A percentile compares a stretch with the other conserved stretches of the same genome.
phyloP scores from a whole-genome alignment of 495 filamentous ascomycete species.

The Pseudoneurospora amorphoporcata region DNA sequence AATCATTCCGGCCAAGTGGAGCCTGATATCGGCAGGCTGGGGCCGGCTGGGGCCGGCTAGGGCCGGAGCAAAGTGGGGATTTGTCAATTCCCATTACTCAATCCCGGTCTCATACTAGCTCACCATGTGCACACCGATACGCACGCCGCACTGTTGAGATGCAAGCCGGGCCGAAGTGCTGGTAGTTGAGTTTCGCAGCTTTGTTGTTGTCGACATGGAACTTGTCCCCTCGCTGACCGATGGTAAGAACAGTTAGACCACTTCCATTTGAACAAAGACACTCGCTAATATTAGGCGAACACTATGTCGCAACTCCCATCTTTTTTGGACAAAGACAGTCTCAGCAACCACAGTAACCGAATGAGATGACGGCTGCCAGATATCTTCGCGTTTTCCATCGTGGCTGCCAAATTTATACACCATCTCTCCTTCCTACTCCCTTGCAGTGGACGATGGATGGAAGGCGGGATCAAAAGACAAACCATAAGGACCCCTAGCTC shows the following conservation, averaged over 20 bases:
- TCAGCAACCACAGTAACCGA: neutral
- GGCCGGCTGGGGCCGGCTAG: constrained; percentile 26
- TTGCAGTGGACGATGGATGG: neutral
- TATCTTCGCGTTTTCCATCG: neutral
- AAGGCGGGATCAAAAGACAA: neutral
- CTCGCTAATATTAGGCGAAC: neutral
- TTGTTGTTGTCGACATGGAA: neutral
- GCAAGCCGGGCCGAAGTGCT: neutral
- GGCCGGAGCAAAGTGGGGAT: constrained; percentile 22
- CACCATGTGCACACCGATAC: neutral
- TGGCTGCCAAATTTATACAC: neutral
- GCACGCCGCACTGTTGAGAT: neutral
- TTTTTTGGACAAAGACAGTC: neutral
- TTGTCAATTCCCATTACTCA: constrained; percentile 15
- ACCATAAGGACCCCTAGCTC: neutral
- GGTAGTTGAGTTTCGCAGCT: neutral
- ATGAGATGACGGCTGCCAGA: neutral
- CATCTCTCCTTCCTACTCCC: neutral
- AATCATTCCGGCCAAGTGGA: constrained; percentile 23
- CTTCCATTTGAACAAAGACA: neutral
- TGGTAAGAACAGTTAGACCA: neutral
- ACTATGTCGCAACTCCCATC: neutral
- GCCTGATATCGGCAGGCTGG: neutral
- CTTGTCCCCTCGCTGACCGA: neutral
- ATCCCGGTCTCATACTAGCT: neutral